Base-by-base conservation (phyloP, 2,329 filamentous ascomycete species). In the Aspergillus sp. region DNA sequence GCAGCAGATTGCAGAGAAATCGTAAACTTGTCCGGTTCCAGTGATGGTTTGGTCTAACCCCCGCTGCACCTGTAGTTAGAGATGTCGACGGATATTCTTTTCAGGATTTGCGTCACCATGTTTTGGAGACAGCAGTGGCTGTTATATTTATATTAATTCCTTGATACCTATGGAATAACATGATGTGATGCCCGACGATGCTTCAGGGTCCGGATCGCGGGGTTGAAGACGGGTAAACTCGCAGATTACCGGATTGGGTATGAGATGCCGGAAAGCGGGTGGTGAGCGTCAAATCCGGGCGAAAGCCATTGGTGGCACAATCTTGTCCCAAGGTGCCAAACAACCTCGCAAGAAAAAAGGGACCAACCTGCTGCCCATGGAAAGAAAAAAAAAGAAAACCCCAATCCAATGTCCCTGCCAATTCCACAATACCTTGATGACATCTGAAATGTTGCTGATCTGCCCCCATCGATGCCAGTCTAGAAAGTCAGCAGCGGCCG, bases 1-100 rank as follows among this genome's bases (percentile, higher is more conserved):
- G 60, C 65, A 66, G 45, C 70, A 76, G 59, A 67, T 75, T 61
- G 64, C 66, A 2, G 62, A 67, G 55, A 59, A 60, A 12, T 60
- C 50, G n/a, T 60, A 47, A 49, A 43, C 21, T n/a, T 47, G 10
- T 30, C 28, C 10, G 28, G 28, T 30, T 30, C 28, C 28, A 12
- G 0, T 30, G 28, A 12, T 30, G 10, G 9, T 12, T 30, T 30
- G 28, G 28, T 30, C 0, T 1, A 10, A 10, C 1, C 28, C 28
- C 28, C 9, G 23, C 23, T 0, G 23, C 28, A 1, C 28, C 28
- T 30, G 28, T 30, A 30, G 9, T 12, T 30, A 30, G 28, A 30
- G 28, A 51, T 38, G 15, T 13, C 6, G 23, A 36, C 7, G 30
- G n/a, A 6, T 28, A 28, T 28, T 28, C 25, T 28, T 28, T 10